Conservation (phyloP, 192 early-diverging fungal species). For the Entomortierella lignicola region DNA sequence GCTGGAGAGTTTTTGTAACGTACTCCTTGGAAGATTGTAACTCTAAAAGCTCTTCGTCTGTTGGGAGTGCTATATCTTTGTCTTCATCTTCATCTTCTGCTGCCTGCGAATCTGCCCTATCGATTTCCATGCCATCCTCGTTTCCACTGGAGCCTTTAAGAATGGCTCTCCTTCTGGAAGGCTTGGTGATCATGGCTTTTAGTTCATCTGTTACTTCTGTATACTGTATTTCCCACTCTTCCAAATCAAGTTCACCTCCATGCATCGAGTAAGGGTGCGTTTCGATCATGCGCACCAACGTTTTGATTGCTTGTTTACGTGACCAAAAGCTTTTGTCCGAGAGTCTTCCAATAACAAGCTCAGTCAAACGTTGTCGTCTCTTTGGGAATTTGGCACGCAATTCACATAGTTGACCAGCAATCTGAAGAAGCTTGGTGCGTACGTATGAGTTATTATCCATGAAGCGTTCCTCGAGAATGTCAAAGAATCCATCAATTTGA, state of each 20-base stretch:
- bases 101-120: slow-evolving; percentile 38
- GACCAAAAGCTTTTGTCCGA: slow-evolving; percentile 93
- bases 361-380: slow-evolving; percentile 74
- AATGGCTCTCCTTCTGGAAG: slow-evolving; percentile 25
- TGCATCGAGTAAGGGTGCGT: slow-evolving; percentile 93
- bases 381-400: slow-evolving; percentile 77
- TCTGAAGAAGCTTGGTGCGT: slow-evolving; percentile 90
- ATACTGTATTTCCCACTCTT: slow-evolving; percentile 75
- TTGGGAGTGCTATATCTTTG: slow-evolving; percentile 43
- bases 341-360: slow-evolving; percentile 79
- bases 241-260: slow-evolving; percentile 80
- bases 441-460: slow-evolving; percentile 89
- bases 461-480: slow-evolving; percentile 92
- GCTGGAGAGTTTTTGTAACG: slow-evolving; percentile 53
- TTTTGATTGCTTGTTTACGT: slow-evolving; percentile 91
- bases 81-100: slow-evolving; percentile 34
- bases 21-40: slow-evolving; percentile 35
- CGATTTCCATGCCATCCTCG: slow-evolving; percentile 42
- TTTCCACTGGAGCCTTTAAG: slow-evolving; percentile 25
- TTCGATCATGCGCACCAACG: slow-evolving; percentile 81
- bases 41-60: slow-evolving; percentile 41
- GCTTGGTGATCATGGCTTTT: slow-evolving; percentile 62
- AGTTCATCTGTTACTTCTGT: slow-evolving; percentile 75
- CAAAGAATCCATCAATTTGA: slow-evolving; percentile 88
- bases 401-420: slow-evolving; percentile 82